phyloP scores from a whole-genome alignment of 75 land plant species.

The Azolla pinnata region DNA sequence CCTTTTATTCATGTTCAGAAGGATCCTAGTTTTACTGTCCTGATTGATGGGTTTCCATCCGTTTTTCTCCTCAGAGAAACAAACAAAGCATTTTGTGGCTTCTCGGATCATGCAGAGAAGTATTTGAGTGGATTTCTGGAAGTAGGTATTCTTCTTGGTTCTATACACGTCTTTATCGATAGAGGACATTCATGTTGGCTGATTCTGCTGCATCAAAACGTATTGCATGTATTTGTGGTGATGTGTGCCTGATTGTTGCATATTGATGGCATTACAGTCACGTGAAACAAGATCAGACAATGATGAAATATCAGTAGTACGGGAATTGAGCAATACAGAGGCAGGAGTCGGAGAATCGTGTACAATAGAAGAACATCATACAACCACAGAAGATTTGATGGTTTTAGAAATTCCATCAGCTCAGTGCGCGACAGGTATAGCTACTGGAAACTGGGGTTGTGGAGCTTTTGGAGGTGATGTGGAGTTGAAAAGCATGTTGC shows the following conservation, averaged over 20 bases:
- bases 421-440: slow-evolving; percentile 28
- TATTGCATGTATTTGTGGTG: too few species aligned
- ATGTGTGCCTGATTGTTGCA: not conserved
- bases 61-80: slow-evolving; percentile 34
- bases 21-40: not conserved
- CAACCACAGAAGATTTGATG: too few species aligned
- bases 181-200: not conserved
- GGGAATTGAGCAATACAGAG: too few species aligned
- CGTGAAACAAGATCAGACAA: too few species aligned
- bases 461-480: slow-evolving; percentile 99
- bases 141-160: too few species aligned
- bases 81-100: slow-evolving; percentile 85
- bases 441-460: slow-evolving; percentile 99
- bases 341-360: too few species aligned
- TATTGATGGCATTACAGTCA: too few species aligned
- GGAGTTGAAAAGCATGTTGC: slow-evolving; percentile 67
- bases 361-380: too few species aligned
- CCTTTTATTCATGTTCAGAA: not conserved
- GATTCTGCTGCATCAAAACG: too few species aligned
- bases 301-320: too few species aligned
- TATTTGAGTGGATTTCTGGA: too few species aligned
- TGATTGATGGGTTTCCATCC: not conserved
- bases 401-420: not conserved
- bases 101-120: slow-evolving; percentile 31
- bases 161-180: not conserved